These are phyloP conservation scores for Ogataea wickerhamii DNA, from an alignment of 805 yeast genomes.

Conservation along the genomic window DNA sequence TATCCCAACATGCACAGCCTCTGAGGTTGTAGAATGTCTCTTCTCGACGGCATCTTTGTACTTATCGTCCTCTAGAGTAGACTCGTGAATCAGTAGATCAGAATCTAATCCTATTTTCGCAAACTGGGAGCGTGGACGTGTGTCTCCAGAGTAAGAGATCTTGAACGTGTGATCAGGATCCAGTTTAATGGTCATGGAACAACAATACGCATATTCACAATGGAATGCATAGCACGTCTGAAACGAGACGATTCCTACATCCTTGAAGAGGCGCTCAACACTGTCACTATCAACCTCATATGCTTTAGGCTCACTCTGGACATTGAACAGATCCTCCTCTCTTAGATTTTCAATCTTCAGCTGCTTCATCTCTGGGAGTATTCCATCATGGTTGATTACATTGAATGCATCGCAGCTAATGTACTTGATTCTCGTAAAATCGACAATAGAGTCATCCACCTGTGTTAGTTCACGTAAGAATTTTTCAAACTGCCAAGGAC, in stretches of 20 bases:
- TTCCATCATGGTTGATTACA: constrained; percentile 3
- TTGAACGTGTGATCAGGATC: constrained; percentile 41
- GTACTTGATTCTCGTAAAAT: constrained; percentile 17
- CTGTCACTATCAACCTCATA: constrained; percentile 2
- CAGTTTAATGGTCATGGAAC: constrained; percentile 47
- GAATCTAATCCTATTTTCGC: constrained; percentile 57
- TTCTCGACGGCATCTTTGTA: constrained; percentile 75
- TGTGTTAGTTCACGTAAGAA: constrained; percentile 66
- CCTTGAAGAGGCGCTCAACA: constrained; percentile 33
- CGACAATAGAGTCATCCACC: constrained; percentile 19
- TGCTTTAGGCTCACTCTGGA: constrained; percentile 1
- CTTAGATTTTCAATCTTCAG: constrained; percentile 26
- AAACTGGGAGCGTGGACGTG: constrained; percentile 74
- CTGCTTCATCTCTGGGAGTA: constrained; percentile 18
- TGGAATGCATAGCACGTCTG: constrained; percentile 76
- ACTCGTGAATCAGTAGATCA: constrained; percentile 86
- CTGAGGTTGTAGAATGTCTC: constrained; percentile 83
- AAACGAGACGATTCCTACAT: constrained; percentile 42
- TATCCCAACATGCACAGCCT: constrained; percentile 70
- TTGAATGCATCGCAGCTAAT: constrained; percentile 34
- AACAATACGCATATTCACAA: constrained; percentile 77
- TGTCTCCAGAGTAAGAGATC: constrained; percentile 90
- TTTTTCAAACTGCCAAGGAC: constrained; percentile 70
- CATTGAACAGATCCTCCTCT: constrained; percentile 19
- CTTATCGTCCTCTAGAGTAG: constrained; percentile 81